These are phyloP conservation scores for Fraxinus baroniana DNA, from an alignment of 305 asterid species.

Conservation along the genomic window DNA sequence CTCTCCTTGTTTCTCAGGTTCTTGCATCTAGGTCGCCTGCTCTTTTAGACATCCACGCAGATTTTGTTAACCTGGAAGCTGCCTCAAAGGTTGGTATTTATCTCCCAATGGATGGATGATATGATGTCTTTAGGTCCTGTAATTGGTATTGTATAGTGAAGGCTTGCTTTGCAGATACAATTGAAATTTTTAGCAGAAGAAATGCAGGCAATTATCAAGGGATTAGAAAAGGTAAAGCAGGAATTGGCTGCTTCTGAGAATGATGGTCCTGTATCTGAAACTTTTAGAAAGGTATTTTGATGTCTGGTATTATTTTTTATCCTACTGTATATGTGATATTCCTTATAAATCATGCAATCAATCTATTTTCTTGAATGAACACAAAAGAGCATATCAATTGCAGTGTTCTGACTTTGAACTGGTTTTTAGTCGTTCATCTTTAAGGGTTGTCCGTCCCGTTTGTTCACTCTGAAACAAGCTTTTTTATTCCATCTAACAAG, in stretches of 20 bases:
- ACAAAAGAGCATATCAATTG: not conserved
- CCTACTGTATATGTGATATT: not conserved
- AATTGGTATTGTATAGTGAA: constrained; percentile 16
- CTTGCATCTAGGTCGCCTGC: constrained; percentile 63
- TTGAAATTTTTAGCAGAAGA: constrained; percentile 91
- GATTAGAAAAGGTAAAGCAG: constrained; percentile 91
- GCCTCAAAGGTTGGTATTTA: constrained; percentile 71
- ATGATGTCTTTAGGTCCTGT: not conserved
- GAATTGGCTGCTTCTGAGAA: constrained; percentile 79
- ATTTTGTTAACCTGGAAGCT: constrained; percentile 77
- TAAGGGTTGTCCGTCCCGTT: not conserved
- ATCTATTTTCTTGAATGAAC: not conserved
- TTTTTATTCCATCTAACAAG: not conserved
- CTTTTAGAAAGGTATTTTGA: constrained; percentile 64
- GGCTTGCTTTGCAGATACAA: constrained; percentile 63
- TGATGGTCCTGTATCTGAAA: constrained; percentile 91
- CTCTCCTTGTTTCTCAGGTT: constrained; percentile 46
- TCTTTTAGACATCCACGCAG: constrained; percentile 71
- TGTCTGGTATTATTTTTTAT: constrained; percentile 13
- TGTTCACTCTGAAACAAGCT: not conserved
- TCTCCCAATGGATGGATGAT: constrained; percentile 22
- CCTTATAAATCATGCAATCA: not conserved
- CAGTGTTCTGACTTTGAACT: not conserved
- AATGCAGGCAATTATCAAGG: constrained; percentile 89
- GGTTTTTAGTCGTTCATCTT: constrained; percentile 5